Evolutionary conservation across 1,284 basidiomycete species (phyloP).

Genomic region (Prillingera fragicola): DNA sequence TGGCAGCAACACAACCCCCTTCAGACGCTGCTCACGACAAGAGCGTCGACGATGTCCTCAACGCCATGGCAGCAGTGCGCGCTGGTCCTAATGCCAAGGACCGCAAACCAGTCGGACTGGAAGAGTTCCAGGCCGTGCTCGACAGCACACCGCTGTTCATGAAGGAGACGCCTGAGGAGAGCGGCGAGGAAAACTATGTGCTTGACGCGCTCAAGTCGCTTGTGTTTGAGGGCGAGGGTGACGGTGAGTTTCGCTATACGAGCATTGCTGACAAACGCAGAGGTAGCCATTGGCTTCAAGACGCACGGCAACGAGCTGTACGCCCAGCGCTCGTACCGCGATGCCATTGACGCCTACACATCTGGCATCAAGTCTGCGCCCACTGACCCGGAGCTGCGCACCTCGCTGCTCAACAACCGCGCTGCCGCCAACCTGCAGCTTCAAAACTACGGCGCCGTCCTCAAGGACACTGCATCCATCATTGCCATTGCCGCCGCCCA

Average conservation of each 20-base stretch:
- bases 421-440: constrained; percentile 85
- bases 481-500: constrained; percentile 57
- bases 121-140: constrained; percentile 35
- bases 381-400: constrained; percentile 57
- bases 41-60: constrained; percentile 19
- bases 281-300: constrained; percentile 88
- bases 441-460: constrained; percentile 82
- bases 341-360: constrained; percentile 84
- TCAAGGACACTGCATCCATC: constrained; percentile 74
- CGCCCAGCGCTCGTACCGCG: constrained; percentile 74
- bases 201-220: constrained; percentile 81
- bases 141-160: constrained; percentile 75
- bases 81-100: constrained; percentile 7
- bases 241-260: constrained; percentile 60
- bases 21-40: constrained; percentile 10
- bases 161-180: constrained; percentile 69
- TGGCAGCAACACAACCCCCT: not conserved
- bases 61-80: constrained; percentile 15
- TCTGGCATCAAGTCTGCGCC: constrained; percentile 82
- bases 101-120: constrained; percentile 21
- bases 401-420: constrained; percentile 77
- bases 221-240: constrained; percentile 81
- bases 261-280: constrained; percentile 51
- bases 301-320: constrained; percentile 94
- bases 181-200: constrained; percentile 58